Base-by-base conservation (phyloP, 139 green algal genomes). In the Trebouxia sp. region DNA sequence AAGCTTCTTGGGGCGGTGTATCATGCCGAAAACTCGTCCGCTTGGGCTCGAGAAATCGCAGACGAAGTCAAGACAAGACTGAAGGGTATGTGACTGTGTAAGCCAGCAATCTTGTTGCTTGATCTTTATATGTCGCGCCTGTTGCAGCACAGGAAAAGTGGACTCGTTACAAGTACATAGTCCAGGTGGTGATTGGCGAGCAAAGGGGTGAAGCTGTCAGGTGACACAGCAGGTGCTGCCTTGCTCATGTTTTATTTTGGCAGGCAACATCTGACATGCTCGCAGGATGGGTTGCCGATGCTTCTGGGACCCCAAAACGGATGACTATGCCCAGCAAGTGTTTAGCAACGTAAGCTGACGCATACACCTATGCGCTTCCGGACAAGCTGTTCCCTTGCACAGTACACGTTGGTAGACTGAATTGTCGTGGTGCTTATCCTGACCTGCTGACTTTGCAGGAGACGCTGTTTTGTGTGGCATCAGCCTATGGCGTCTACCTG, bases 151-250 rank as follows among this genome's bases (percentile, higher is more conserved):
- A 84, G 56, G 87, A 93, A 38, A 84, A 87, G 30, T 94, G 90
- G 90, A 48, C 75, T 3, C 82, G 91, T 1, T 96, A 95, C 82
- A 96, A 96, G 75, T 95, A 88, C 79, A 92, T 92, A 35, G 90
- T 95, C 6, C 92, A 96, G 72, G 90, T 95, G 0, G 88, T 95
- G 41, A 92, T 96, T 62, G 92, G 88, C 0, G 92, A 96, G 84
- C 90, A 95, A 62, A 78, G 89, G 24, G 92, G 92, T 0, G 89
- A 96, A 78, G 92, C 90, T 37, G 85, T 93, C 65, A 87, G 88
- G 85, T 92, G 39, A 80, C 53, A 35, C 48, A n/a, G n/a, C n/a
- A n/a, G n/a, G n/a, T n/a, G n/a, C n/a, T n/a, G n/a, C n/a, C n/a
- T n/a, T n/a, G n/a, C n/a, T n/a, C n/a, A n/a, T n/a, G n/a, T n/a